Evolutionary conservation across 2,329 filamentous ascomycete genomes (phyloP).

Genomic region (Nannizzia gypsea): DNA sequence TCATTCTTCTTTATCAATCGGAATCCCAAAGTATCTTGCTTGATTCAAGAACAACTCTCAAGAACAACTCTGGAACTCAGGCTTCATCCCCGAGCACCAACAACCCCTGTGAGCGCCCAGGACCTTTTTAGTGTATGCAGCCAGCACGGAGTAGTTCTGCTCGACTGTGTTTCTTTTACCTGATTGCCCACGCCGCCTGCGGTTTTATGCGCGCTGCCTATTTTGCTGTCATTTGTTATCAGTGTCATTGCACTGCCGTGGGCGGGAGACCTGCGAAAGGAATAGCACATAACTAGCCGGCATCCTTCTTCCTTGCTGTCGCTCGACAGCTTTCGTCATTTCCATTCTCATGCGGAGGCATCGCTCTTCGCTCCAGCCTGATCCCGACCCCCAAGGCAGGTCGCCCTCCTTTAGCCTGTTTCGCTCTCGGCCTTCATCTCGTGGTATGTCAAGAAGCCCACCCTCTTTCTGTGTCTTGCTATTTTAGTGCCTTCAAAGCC

Average conservation of each 20-base stretch:
- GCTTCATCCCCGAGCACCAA: neutral
- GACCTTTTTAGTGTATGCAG: neutral
- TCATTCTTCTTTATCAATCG: neutral
- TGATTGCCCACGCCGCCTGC: neutral
- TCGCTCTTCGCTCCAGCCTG: conserved; percentile 5
- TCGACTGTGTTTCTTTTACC: conserved; percentile 1
- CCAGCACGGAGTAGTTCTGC: neutral
- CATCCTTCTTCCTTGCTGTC: neutral
- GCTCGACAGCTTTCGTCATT: neutral
- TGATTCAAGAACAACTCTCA: neutral
- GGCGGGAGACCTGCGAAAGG: neutral
- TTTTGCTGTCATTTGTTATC: neutral
- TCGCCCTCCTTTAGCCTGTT: conserved; percentile 4
- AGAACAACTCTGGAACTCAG: neutral
- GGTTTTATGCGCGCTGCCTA: neutral
- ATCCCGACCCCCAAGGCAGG: conserved; percentile 4
- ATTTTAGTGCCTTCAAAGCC: neutral
- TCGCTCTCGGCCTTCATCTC: conserved; percentile 5
- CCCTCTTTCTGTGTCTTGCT: neutral
- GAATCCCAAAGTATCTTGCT: neutral
- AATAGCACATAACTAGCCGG: neutral
- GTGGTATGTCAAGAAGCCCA: conserved; percentile 5
- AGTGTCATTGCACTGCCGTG: neutral
- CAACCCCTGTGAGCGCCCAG: neutral
- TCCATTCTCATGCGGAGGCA: conserved; percentile 6